Evolutionary conservation across 768 basidiomycete species (phyloP), one percentile per base, ranked within the genome.

Genomic region (Amanita brunnescens): DNA sequence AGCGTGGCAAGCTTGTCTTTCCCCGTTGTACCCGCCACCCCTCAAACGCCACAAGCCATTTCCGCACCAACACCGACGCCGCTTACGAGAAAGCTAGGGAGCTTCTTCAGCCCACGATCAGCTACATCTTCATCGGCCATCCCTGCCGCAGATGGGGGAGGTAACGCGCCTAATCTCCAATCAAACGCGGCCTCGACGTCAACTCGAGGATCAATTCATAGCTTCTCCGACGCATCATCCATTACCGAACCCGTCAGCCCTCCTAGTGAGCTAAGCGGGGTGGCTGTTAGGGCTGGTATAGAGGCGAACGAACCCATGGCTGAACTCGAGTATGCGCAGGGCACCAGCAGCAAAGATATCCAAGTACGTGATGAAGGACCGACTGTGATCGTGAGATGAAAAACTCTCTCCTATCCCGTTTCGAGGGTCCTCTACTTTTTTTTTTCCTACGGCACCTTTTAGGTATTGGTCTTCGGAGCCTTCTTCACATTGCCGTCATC

Each of bases 51-150:
- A 20, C 32, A 54, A 24, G 32, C 54, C n/a, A 43, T 62, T 21
- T 49, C 59, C 21, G 40, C 64, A 10, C 56, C 67, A 30, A 45
- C 66, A n/a, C 47, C 66, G 13, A 70, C 74, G 14, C 80, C 79
- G 1, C 67, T 82, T n/a, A 65, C 80, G 30, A 75, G 75, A 58
- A 88, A 85, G 67, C 59, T 90, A 39, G 84, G 85, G 3, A 82
- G 81, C 7, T 80, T 89, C 64, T 89, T 89, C 61, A 70, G 75
- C 51, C 71, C 81, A 24, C 71, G 82, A 53, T 67, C 67, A 18
- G 82, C 78, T 58, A 64, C 76, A 35, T 75, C 81, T 14, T 81
- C 80, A 12, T 66, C 66, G 18, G 44, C 52, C 46, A 57, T 56
- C 34, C 21, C 56, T 51, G 49, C 44, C 53, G 52, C 62, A 43